These are phyloP conservation scores for Naganishia sp. DNA, from an alignment of 1,284 basidiomycete species.

Conservation along the genomic window DNA sequence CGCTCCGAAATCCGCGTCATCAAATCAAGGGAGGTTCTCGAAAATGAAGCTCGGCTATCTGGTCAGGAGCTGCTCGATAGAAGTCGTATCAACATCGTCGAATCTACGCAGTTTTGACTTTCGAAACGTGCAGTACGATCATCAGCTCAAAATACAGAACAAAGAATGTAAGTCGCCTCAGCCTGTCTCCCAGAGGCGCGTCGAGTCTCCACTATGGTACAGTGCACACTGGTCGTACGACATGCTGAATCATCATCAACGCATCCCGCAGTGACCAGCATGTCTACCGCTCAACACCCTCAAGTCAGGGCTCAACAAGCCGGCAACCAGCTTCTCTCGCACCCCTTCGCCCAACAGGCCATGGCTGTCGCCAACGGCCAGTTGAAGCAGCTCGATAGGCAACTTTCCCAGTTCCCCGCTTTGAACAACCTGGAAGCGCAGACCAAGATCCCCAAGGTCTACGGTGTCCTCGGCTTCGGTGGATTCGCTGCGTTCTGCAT, in stretches of 20 bases:
- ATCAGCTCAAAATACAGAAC: no score
- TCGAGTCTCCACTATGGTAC: no score
- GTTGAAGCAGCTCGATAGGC: constrained; percentile 84
- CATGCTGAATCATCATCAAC: no score
- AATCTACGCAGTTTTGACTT: not conserved
- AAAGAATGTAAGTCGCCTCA: no score
- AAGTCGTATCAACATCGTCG: constrained; percentile 3
- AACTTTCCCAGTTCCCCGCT: constrained; percentile 88
- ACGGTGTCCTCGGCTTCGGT: constrained; percentile 76
- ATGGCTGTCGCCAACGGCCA: constrained; percentile 74
- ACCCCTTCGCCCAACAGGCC: constrained; percentile 78
- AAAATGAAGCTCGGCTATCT: not conserved
- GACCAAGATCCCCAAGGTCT: constrained; percentile 90
- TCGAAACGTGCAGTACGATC: no score
- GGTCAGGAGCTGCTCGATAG: not conserved
- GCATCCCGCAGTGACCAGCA: not conserved
- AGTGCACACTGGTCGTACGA: no score
- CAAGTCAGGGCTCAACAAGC: constrained; percentile 45
- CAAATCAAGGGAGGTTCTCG: not conserved
- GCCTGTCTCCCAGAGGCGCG: no score
- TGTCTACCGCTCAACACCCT: constrained; percentile 31
- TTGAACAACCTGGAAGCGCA: constrained; percentile 81
- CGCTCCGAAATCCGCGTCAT: not conserved
- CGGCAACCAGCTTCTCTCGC: constrained; percentile 63
- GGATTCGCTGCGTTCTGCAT: constrained; percentile 57